Base-by-base conservation (phyloP, 148 eudicot genomes). In the Salicornia ramosissima region DNA sequence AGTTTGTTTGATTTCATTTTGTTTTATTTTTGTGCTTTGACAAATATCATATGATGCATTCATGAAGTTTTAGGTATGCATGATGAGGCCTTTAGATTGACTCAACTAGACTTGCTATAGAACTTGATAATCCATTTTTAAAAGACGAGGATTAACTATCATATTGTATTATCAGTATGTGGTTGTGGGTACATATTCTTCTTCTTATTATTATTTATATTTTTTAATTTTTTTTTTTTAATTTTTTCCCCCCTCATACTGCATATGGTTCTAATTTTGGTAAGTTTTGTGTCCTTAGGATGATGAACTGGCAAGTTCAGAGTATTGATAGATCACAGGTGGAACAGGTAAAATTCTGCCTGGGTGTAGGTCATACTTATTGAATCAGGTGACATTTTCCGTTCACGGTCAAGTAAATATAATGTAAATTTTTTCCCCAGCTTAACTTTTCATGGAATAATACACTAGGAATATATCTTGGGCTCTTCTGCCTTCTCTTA, bases 321-420 rank as follows among this genome's bases (percentile, higher is more conserved):
- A 83, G 82, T 78, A 73, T 82, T 58, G 77, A 74, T 64, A 71
- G 77, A 58, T 33, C 83, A 42, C 86, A 80, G 67, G 78, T 82
- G 76, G 97, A 94, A 77, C 92, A 90, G 98, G 98, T 94, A 86
- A 75, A 36, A 7, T 25, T 67, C 51, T 62, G 53, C 55, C 11
- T 47, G 42, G 61, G 10, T 46, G 16, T 53, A 22, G 46, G 62
- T 22, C 14, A 21, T 68, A 22, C 22, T 45, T 33, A 39, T 6
- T 0, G 19, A n/a, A n/a, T n/a, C n/a, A n/a, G n/a, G n/a, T n/a
- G n/a, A n/a, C n/a, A n/a, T n/a, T n/a, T n/a, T 69, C 14, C 54
- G 22, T 51, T 43, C 9, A n/a, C 33, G 50, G 24, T 46, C 26
- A 45, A 64, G 16, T 31, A 8, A 4, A 0, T 65, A 22, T 29